These are phyloP conservation scores for Neurospora sp. DNA, from an alignment of 2,329 filamentous ascomycete genomes.

Conservation along the genomic window DNA sequence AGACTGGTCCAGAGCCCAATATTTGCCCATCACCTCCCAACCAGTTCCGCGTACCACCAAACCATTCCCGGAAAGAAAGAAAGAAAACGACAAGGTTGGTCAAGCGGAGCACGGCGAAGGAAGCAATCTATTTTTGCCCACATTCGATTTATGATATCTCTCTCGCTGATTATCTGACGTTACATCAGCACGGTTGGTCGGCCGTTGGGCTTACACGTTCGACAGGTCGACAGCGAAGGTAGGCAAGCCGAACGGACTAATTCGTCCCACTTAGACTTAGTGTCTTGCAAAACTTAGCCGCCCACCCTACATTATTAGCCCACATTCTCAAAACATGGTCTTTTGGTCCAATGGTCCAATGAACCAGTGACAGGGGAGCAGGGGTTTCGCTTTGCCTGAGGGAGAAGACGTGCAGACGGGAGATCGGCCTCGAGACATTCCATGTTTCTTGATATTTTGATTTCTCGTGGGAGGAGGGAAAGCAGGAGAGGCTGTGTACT, in stretches of 20 bases:
- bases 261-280: not conserved
- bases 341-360: not conserved
- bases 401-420: constrained; percentile 3
- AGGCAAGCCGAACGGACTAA: not conserved
- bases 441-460: not conserved
- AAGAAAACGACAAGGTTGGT: not conserved
- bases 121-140: constrained; percentile 3
- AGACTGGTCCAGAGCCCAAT: not conserved
- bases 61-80: not conserved
- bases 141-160: not conserved
- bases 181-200: not conserved
- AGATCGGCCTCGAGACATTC: constrained; percentile 3
- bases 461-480: not conserved
- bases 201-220: not conserved
- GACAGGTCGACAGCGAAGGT: not conserved
- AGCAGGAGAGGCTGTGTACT: not conserved
- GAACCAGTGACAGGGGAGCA: not conserved
- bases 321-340: not conserved
- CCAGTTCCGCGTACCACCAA: not conserved
- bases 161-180: not conserved
- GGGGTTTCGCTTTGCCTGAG: not conserved
- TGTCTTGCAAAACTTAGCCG: not conserved
- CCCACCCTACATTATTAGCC: not conserved
- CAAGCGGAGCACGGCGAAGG: not conserved
- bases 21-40: not conserved